Evolutionary conservation across 2,329 filamentous ascomycete genomes (phyloP).

Genomic region (Phoma sp.): DNA sequence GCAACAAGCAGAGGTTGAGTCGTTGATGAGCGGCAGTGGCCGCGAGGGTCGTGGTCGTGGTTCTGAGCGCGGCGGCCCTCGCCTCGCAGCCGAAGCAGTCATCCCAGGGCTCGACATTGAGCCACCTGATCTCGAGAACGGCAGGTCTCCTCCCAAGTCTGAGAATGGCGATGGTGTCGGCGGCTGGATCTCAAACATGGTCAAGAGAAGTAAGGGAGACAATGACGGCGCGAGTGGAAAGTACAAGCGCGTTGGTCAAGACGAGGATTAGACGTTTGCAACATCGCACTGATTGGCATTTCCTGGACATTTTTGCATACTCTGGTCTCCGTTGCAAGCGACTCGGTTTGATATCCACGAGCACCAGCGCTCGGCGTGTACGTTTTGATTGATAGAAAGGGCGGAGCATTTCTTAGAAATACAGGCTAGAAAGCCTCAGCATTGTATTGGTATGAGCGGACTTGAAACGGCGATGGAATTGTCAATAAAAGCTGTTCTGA

Average conservation of each 20-base stretch:
- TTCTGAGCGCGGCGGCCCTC: conserved; percentile 38
- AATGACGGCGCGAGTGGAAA: conserved; percentile 53
- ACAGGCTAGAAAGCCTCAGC: conserved; percentile 15
- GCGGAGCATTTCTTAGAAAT: conserved; percentile 34
- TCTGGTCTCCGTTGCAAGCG: conserved; percentile 24
- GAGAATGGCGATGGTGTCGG: conserved; percentile 64
- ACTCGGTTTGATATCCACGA: conserved; percentile 37
- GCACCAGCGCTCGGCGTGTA: conserved; percentile 27
- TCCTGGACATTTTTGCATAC: conserved; percentile 29
- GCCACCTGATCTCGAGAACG: conserved; percentile 69
- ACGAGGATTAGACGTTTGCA: conserved; percentile 35
- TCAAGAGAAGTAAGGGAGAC: conserved; percentile 60
- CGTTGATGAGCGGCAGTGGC: conserved; percentile 73
- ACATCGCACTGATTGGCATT: conserved; percentile 25
- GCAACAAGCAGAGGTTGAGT: conserved; percentile 79
- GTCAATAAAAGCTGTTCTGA: conserved; percentile 19
- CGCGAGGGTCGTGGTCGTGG: conserved; percentile 54
- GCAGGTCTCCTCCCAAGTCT: conserved; percentile 50
- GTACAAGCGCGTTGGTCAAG: conserved; percentile 57
- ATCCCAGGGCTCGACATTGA: conserved; percentile 86
- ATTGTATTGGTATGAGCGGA: conserved; percentile 23
- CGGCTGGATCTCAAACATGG: conserved; percentile 74
- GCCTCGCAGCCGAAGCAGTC: conserved; percentile 63
- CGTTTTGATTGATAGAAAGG: conserved; percentile 38
- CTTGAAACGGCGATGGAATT: conserved; percentile 5